A percentile compares a stretch with the other conserved stretches of the same genome.
phyloP scores from a whole-genome alignment of 345 rosid species.

The Acer saccharum region DNA sequence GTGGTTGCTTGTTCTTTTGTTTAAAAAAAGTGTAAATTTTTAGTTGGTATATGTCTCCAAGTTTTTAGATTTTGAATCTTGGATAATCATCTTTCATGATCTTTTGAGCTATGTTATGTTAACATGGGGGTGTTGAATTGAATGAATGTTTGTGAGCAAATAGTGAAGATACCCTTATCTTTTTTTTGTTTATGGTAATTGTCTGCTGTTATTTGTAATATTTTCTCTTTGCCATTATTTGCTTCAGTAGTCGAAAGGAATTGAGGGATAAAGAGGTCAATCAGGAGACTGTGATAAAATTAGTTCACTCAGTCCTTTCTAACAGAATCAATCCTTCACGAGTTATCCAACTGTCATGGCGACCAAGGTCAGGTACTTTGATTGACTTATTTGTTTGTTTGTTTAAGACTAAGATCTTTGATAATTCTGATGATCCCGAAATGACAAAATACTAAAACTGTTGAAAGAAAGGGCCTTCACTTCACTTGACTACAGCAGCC shows the following conservation, averaged over 20 bases:
- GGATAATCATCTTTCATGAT: not conserved
- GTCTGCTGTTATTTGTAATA: constrained; percentile 4
- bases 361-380: constrained; percentile 93
- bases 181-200: too few species aligned
- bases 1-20: not conserved
- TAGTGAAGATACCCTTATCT: not conserved
- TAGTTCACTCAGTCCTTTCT: constrained; percentile 33
- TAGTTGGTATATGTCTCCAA: not conserved
- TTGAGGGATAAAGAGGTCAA: constrained; percentile 48
- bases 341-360: constrained; percentile 79
- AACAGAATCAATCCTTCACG: constrained; percentile 61
- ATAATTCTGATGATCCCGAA: not conserved
- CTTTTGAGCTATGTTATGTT: not conserved
- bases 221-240: constrained; percentile 10
- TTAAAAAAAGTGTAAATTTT: not conserved
- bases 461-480: too few species aligned
- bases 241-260: constrained; percentile 63
- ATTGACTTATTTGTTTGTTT: constrained; percentile 8
- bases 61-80: not conserved
- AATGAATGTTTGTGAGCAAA: constrained; percentile 3
- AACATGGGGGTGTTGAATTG: not conserved
- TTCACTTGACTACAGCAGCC: too few species aligned
- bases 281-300: constrained; percentile 18
- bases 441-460: too few species aligned
- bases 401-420: not conserved